Conservation (phyloP, 2,329 filamentous ascomycete species). For the Claviceps africana region DNA sequence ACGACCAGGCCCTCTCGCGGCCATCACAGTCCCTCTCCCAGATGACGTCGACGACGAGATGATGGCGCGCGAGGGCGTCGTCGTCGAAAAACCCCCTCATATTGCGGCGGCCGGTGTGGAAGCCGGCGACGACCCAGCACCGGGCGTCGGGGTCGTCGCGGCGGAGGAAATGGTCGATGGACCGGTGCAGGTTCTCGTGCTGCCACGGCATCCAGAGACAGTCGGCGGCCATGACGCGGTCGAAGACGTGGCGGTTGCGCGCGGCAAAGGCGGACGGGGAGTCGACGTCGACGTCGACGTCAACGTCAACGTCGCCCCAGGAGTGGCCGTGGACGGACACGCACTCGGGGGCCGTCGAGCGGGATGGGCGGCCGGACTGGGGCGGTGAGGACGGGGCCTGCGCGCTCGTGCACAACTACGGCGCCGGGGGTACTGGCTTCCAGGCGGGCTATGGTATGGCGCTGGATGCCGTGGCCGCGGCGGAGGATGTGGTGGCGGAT, state of each 20-base stretch:
- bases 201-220: slow-evolving; percentile 65
- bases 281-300: too few relatives aligned
- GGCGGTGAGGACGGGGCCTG: slow-evolving; percentile 6
- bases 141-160: slow-evolving; percentile 25
- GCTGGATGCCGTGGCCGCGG: slow-evolving; percentile 14
- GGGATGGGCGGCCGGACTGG: background rate
- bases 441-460: slow-evolving; percentile 30
- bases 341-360: slow-evolving; percentile 5
- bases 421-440: slow-evolving; percentile 30
- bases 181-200: slow-evolving; percentile 50
- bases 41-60: slow-evolving; percentile 39
- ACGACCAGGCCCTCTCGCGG: slow-evolving; percentile 43
- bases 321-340: slow-evolving; percentile 43
- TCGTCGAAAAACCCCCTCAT: slow-evolving; percentile 50
- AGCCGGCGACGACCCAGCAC: slow-evolving; percentile 54
- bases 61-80: slow-evolving; percentile 25
- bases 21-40: slow-evolving; percentile 58
- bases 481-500: slow-evolving; percentile 15
- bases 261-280: background rate
- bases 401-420: slow-evolving; percentile 27
- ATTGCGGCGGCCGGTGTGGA: slow-evolving; percentile 56
- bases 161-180: slow-evolving; percentile 47
- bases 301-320: slow-evolving; percentile 50
- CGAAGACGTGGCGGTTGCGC: slow-evolving; percentile 29
- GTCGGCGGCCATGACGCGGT: slow-evolving; percentile 54